These are phyloP conservation scores for Cudoniella acicularis DNA, from an alignment of 495 filamentous ascomycete genomes.

Conservation along the genomic window DNA sequence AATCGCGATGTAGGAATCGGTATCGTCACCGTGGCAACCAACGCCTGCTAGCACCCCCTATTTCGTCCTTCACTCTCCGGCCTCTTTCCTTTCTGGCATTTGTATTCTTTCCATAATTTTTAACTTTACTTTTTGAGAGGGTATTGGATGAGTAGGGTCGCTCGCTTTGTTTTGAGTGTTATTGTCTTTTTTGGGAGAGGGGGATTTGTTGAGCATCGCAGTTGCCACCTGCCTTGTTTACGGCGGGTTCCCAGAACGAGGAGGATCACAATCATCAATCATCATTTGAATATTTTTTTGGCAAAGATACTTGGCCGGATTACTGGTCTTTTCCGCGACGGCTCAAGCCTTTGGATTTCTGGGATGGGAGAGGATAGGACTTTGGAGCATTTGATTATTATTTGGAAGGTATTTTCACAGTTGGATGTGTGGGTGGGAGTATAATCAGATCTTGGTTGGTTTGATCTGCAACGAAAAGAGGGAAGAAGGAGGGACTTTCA, in stretches of 20 bases:
- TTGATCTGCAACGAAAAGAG: neutral
- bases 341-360: neutral
- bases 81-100: neutral
- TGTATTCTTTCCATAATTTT: neutral
- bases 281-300: neutral
- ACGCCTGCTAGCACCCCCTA: neutral
- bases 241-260: too few relatives aligned
- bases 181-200: too few relatives aligned
- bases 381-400: neutral
- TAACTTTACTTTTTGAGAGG: neutral
- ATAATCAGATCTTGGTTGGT: neutral
- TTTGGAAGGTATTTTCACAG: neutral
- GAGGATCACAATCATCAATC: too few relatives aligned
- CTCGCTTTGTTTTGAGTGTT: neutral
- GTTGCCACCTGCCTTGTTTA: neutral
- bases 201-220: neutral
- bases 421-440: neutral
- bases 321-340: neutral
- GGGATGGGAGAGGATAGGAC: neutral
- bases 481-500: neutral
- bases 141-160: neutral
- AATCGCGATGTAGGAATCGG: too few relatives aligned
- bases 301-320: neutral
- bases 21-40: neutral
- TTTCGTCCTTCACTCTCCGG: neutral